Evolutionary conservation across 2,329 filamentous ascomycete species (phyloP).

Genomic region (Monilinia polystroma): DNA sequence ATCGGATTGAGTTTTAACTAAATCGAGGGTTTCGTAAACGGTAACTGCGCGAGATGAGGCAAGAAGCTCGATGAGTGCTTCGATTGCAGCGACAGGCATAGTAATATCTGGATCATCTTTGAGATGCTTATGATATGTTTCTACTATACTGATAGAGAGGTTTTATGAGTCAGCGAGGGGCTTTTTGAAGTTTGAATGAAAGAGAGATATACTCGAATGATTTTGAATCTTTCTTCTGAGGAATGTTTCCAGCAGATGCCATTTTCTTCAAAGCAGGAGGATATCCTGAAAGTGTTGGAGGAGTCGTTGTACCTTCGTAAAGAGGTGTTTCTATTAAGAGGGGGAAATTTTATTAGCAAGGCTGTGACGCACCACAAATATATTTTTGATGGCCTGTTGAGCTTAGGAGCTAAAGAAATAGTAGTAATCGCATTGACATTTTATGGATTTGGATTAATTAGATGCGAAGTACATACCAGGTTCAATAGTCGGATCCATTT

Average conservation of each 20-base stretch:
- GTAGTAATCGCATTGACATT: slow-evolving; percentile 7
- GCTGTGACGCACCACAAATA: slow-evolving; percentile 21
- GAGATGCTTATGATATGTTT: slow-evolving; percentile 64
- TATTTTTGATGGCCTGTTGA: slow-evolving; percentile 13
- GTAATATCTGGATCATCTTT: slow-evolving; percentile 77
- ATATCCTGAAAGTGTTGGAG: slow-evolving; percentile 35
- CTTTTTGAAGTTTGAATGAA: not conserved
- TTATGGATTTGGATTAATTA: no score
- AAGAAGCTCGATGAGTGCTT: slow-evolving; percentile 84
- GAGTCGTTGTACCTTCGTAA: slow-evolving; percentile 38
- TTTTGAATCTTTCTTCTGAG: slow-evolving; percentile 29
- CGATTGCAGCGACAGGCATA: slow-evolving; percentile 93
- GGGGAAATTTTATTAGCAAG: slow-evolving; percentile 26
- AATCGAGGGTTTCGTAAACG: slow-evolving; percentile 89
- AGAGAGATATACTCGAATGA: slow-evolving; percentile 36
- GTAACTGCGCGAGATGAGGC: slow-evolving; percentile 77
- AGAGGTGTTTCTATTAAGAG: slow-evolving; percentile 24
- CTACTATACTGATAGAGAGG: slow-evolving; percentile 50
- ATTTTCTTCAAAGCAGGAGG: slow-evolving; percentile 38
- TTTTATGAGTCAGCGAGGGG: slow-evolving; percentile 31
- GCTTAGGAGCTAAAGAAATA: slow-evolving; percentile 7
- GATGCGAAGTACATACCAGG: no score
- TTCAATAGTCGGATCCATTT: no score
- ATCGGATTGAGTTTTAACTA: slow-evolving; percentile 73
- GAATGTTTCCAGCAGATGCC: slow-evolving; percentile 36